Evolutionary conservation across 2,329 filamentous ascomycete genomes (phyloP), one percentile per base, ranked within the genome.

Genomic region (Cladosporium sp.): DNA sequence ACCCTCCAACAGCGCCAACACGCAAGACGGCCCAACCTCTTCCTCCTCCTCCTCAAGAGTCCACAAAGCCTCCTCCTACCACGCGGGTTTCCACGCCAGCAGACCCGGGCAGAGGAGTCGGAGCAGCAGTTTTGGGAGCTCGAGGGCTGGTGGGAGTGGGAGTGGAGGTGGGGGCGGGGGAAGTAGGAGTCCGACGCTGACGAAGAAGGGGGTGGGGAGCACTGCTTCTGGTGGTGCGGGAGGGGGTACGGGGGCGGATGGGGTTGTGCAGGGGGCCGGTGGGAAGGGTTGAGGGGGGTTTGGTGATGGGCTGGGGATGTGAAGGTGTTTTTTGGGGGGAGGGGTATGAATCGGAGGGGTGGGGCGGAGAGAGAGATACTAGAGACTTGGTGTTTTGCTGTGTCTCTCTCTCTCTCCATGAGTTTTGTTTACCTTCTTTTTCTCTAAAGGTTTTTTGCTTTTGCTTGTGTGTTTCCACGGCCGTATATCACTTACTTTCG

Each of bases 41-140:
- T 9, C 22, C 22, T 27, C 22, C 22, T 27, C 22, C 9, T 9
- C 38, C 16, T 3, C 36, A 6, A 35, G 45, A 13, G 45, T 48
- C 45, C 45, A 48, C 45, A 48, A 48, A 27, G 25, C 45, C 3
- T 40, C 38, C 20, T 40, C 38, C 20, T 40, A 40, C 38, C 41
- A 43, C 30, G 22, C 36, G 3, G 45, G 27, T 13, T 40, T 48
- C 27, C 45, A 48, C 45, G 45, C 45, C 45, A 40, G 45, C 27
- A 20, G 45, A 22, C 45, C 45, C 25, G 45, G 45, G 22, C 45
- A 48, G 36, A 35, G 45, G 8, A 48, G 45, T 36, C 22, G 45
- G 16, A 48, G 45, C 36, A 22, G 45, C 11, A 48, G 45, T 40
- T 48, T 48, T 35, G 36, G 45, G 12, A 48, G 19, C 13, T n/a